Evolutionary conservation across 768 basidiomycete species (phyloP).

Genomic region (Agaricus bisporus): DNA sequence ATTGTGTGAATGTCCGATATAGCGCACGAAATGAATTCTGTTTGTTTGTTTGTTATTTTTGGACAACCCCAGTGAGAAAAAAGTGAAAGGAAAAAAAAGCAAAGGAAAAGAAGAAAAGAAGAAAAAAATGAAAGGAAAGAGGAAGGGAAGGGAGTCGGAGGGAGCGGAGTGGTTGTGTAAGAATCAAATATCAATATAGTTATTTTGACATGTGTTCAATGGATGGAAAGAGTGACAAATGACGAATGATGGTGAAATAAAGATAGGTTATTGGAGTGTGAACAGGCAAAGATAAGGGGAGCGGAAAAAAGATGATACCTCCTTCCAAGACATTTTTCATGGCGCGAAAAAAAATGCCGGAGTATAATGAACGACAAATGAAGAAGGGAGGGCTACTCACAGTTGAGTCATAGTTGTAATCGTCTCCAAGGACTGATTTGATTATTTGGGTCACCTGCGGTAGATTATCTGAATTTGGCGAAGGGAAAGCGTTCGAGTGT

Average conservation of each 20-base stretch:
- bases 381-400: constrained; percentile 24
- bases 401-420: constrained; percentile 59
- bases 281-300: background rate
- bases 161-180: background rate
- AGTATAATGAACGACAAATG: too few species aligned
- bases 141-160: too few species aligned
- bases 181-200: background rate
- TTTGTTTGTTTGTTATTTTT: background rate
- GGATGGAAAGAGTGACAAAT: background rate
- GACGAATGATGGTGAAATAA: background rate
- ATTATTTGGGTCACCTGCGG: constrained; percentile 50
- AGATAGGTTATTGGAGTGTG: too few species aligned
- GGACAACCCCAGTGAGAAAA: background rate
- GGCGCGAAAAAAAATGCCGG: background rate
- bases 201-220: background rate
- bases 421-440: constrained; percentile 45
- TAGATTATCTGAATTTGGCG: constrained; percentile 39
- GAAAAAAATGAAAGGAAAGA: too few species aligned
- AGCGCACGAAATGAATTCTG: constrained; percentile 55
- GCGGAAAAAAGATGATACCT: background rate
- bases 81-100: too few species aligned
- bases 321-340: background rate
- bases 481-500: background rate
- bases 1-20: constrained; percentile 54
- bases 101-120: too few species aligned